Percentiles rank a stretch among this genome's conserved stretches.
Evolutionary conservation across 352 stramenopile genomes (phyloP).

Genomic region (Lagenidium sp.): DNA sequence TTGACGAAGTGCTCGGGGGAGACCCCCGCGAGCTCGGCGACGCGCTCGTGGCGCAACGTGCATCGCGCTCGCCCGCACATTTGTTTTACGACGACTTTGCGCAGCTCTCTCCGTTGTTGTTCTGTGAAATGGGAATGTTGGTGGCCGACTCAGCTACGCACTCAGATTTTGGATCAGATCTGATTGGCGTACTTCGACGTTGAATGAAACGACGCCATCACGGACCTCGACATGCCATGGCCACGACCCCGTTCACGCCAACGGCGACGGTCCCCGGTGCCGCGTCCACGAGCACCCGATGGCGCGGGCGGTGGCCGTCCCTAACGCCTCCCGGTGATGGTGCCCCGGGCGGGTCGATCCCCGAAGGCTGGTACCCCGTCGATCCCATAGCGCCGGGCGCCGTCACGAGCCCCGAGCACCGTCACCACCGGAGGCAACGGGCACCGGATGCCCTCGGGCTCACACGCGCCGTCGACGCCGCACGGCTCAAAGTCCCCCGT

Average conservation of each 20-base stretch:
- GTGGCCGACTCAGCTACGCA: no score
- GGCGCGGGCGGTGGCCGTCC: no score
- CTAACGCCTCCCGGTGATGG: no score
- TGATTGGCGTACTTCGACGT: no score
- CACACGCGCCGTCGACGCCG: conserved; percentile 2
- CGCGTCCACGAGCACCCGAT: no score
- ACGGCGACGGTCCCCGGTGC: no score
- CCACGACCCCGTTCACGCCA: no score
- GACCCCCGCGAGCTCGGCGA: conserved; percentile 39
- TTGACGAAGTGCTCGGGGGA: conserved; percentile 38
- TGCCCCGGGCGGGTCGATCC: no score
- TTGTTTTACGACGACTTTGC: no score
- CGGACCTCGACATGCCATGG: no score
- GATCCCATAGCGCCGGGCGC: no score
- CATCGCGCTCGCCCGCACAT: conserved; percentile 74
- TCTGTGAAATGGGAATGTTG: conserved; percentile 1
- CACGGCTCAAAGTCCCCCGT: conserved; percentile 5
- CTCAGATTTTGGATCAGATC: neutral
- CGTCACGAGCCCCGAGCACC: no score
- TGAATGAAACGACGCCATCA: neutral
- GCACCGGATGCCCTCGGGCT: conserved; percentile 8
- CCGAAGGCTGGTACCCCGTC: conserved; percentile 26
- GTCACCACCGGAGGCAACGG: neutral
- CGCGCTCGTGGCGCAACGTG: conserved; percentile 41
- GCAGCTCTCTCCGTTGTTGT: neutral